Evolutionary conservation across 805 yeast genomes (phyloP).

Genomic region (Tetrapisispora arboricola): DNA sequence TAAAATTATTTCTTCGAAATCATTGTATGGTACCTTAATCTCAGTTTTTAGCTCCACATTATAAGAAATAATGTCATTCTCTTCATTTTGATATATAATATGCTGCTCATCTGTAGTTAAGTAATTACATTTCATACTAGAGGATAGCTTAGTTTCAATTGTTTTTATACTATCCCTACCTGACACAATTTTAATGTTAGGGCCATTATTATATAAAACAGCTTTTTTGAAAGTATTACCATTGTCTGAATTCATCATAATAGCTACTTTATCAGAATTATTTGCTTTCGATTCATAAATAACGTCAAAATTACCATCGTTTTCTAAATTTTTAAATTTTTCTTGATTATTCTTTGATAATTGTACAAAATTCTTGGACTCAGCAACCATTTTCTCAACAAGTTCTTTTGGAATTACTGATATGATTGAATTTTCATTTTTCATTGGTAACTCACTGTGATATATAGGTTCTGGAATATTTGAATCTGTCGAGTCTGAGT

Average conservation of each 20-base stretch:
- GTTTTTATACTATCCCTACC: neutral
- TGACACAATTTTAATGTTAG: neutral
- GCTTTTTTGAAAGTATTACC: neutral
- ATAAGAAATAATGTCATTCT: neutral
- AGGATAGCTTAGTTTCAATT: neutral
- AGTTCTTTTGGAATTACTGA: conserved; percentile 1
- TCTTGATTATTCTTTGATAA: conserved; percentile 2
- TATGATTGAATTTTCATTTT: neutral
- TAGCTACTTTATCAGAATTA: neutral
- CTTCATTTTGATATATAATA: neutral
- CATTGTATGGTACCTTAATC: neutral
- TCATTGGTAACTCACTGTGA: neutral
- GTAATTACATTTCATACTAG: neutral
- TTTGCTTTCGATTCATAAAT: neutral
- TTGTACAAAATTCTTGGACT: conserved; percentile 3
- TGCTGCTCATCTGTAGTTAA: neutral
- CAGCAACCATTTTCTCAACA: neutral
- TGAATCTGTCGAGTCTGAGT: conserved; percentile 28
- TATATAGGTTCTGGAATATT: neutral
- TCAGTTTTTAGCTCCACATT: neutral
- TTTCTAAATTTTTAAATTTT: conserved; percentile 1
- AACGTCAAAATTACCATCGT: neutral
- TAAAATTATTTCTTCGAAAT: conserved; percentile 6
- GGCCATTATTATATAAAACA: neutral
- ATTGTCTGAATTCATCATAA: neutral